Evolutionary conservation across 306 rosid genomes (phyloP).

Genomic region (Ochetophila trinervis): DNA sequence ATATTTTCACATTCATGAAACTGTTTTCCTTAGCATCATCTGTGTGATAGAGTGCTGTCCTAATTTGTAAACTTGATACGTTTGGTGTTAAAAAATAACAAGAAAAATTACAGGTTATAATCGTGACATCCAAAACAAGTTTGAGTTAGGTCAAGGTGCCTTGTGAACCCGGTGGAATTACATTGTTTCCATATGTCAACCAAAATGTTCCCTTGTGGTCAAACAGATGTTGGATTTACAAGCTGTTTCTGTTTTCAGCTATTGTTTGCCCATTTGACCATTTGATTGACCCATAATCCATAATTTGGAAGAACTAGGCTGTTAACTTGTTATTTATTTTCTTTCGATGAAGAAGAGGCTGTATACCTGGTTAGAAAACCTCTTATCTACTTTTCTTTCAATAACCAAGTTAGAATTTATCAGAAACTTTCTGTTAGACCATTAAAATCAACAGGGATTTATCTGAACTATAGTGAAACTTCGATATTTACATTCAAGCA

Average conservation of each 20-base stretch:
- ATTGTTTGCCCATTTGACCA: not conserved
- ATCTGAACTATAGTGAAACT: not conserved
- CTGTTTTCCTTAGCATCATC: too few species aligned
- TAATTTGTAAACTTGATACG: too few species aligned
- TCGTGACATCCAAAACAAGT: too few species aligned
- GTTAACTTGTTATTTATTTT: not conserved
- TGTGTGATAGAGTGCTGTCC: too few species aligned
- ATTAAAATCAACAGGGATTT: not conserved
- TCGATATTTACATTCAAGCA: not conserved
- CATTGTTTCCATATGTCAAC: not conserved
- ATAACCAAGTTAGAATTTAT: not conserved
- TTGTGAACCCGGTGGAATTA: not conserved
- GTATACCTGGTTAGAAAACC: conserved; percentile 4
- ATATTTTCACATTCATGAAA: too few species aligned
- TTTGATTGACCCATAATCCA: not conserved
- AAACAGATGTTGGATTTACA: not conserved
- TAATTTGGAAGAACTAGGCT: conserved; percentile 1
- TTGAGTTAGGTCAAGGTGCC: too few species aligned
- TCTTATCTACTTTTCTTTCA: not conserved
- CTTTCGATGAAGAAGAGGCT: not conserved
- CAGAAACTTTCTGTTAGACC: not conserved
- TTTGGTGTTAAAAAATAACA: too few species aligned
- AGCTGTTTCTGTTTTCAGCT: not conserved
- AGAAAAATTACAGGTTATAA: too few species aligned
- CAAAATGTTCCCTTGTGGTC: not conserved